Evolutionary conservation across 768 basidiomycete genomes (phyloP).

Genomic region (Galerina sulciceps): DNA sequence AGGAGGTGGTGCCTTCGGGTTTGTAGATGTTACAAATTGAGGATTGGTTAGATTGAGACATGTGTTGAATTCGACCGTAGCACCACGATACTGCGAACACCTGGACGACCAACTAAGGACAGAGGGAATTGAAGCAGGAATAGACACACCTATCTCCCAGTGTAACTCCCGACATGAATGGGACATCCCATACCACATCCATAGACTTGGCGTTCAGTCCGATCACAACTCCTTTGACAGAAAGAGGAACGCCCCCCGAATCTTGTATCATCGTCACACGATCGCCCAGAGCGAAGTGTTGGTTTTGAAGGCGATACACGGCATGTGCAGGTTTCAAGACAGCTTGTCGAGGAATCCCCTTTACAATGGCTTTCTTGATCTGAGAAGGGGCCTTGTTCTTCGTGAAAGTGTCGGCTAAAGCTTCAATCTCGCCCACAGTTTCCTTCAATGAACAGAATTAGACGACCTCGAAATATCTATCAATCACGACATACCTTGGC

Average conservation of each 20-base stretch:
- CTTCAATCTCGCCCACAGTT: constrained; percentile 80
- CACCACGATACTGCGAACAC: constrained; percentile 72
- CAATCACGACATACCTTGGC: constrained; percentile 62
- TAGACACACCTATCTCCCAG: constrained; percentile 74
- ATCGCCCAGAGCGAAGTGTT: constrained; percentile 87
- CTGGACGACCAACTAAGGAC: neutral
- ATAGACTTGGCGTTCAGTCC: constrained; percentile 85
- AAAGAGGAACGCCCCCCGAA: constrained; percentile 88
- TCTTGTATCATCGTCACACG: constrained; percentile 97
- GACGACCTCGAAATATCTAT: neutral
- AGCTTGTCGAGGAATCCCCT: constrained; percentile 90
- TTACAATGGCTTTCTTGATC: constrained; percentile 93
- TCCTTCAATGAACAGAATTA: constrained; percentile 45
- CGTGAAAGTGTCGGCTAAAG: constrained; percentile 70
- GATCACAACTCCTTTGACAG: constrained; percentile 92
- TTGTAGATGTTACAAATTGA: constrained; percentile 83
- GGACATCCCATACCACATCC: constrained; percentile 95
- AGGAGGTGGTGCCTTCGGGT: constrained; percentile 57
- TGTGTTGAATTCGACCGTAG: constrained; percentile 82
- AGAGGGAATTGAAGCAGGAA: neutral
- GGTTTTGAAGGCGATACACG: constrained; percentile 86
- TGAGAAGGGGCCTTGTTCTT: constrained; percentile 58
- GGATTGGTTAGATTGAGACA: constrained; percentile 88
- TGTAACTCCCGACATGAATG: constrained; percentile 92
- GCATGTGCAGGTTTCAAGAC: constrained; percentile 93